Conservation (phyloP, 2,329 filamentous ascomycete genomes). For the Monosporascus sp. region DNA sequence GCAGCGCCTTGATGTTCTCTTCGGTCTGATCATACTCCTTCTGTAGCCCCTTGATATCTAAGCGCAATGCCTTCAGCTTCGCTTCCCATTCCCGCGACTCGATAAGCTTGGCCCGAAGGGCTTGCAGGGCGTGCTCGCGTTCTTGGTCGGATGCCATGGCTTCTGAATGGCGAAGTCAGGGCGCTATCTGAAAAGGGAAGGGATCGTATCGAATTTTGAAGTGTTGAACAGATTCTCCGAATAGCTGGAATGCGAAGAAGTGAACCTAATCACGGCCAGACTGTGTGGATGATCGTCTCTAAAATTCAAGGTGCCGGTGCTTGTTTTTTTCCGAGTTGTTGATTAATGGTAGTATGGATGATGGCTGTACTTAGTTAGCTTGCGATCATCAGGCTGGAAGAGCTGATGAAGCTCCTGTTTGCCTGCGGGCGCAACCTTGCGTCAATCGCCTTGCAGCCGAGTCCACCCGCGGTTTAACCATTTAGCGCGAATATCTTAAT, state of each 20-base stretch:
- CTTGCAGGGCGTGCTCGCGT: slow-evolving; percentile 65
- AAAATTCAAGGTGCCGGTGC: neutral
- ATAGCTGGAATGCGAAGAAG: neutral
- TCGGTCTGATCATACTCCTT: slow-evolving; percentile 95
- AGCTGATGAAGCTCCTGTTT: slow-evolving; percentile 22
- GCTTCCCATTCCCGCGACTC: slow-evolving; percentile 98
- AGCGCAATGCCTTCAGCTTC: slow-evolving; percentile 87
- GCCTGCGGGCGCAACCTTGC: slow-evolving; percentile 5
- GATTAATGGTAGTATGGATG: neutral
- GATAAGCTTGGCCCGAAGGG: slow-evolving; percentile 76
- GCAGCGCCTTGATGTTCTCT: slow-evolving; percentile 98
- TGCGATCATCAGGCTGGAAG: neutral
- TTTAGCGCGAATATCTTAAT: too few relatives aligned
- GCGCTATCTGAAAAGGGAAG: slow-evolving; percentile 2
- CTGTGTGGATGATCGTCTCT: neutral
- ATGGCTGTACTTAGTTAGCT: too few relatives aligned
- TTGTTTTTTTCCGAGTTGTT: neutral
- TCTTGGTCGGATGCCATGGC: slow-evolving; percentile 51
- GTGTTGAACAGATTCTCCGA: neutral
- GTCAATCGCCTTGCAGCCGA: too few relatives aligned
- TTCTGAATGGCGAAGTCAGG: slow-evolving; percentile 5
- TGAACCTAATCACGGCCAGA: neutral
- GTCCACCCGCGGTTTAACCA: too few relatives aligned
- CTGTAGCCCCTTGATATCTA: slow-evolving; percentile 94
- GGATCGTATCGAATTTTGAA: neutral